Percentiles rank a stretch among this genome's conserved stretches.
Conservation (phyloP, 441 rosid genomes). For the Syzygium syzygioides region DNA sequence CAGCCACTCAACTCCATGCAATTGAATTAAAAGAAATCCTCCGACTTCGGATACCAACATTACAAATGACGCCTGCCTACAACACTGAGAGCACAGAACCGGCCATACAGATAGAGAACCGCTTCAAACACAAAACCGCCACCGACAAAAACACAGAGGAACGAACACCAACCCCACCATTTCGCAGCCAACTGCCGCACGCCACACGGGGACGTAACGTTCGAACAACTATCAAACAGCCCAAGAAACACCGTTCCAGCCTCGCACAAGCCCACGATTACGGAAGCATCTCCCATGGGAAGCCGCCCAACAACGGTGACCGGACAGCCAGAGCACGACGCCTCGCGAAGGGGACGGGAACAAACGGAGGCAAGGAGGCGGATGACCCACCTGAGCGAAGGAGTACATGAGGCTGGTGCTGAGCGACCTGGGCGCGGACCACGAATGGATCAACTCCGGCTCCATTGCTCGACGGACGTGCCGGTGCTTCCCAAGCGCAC, state of each 20-base stretch:
- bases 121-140: not conserved
- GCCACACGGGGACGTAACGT: not conserved
- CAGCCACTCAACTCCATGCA: not conserved
- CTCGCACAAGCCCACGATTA: not conserved
- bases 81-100: not conserved
- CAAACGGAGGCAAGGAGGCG: not conserved
- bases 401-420: conserved; percentile 86
- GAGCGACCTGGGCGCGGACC: conserved; percentile 92
- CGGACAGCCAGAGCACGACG: not conserved
- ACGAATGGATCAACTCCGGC: conserved; percentile 62
- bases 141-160: not conserved
- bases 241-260: not conserved
- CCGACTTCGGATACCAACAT: not conserved
- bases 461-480: not conserved
- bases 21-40: not conserved
- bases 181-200: not conserved
- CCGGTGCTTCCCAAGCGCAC: not conserved
- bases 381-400: conserved; percentile 55
- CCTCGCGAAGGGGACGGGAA: not conserved
- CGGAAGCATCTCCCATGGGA: not conserved
- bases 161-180: not conserved
- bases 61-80: not conserved
- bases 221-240: not conserved
- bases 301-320: not conserved
- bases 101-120: not conserved